Base-by-base conservation (phyloP, 1,284 basidiomycete genomes). In the Leccinum pachyderme region DNA sequence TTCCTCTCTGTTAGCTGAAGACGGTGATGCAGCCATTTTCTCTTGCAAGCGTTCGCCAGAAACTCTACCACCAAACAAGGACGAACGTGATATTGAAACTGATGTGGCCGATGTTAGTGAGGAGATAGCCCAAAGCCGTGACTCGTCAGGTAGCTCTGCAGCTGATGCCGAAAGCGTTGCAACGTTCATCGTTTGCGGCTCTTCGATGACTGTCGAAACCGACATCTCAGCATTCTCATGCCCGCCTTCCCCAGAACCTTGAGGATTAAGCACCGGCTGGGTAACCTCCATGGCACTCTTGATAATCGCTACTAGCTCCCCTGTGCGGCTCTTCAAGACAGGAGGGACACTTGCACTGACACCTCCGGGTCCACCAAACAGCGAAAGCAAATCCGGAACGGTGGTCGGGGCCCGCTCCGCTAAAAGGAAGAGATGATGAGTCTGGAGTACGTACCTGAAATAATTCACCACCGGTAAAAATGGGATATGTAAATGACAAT, bases 371-470 rank as follows among this genome's bases (percentile, higher is more conserved):
- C 63, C 59, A 47, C 76, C 76, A 61, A 89, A 85, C 29, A 81
- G 63, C 5, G 77, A 72, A 44, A 89, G 71, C 39, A 89, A 70
- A 2, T 75, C 76, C 8, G 80, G 77, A 74, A 83, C 78, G 65
- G 87, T 81, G 29, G 77, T 74, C n/a, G 87, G 83, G 22, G 83
- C 78, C 45, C 76, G 73, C 63, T 91, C 86, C 8, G 86, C 86
- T 24, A 94, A 72, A 50, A 78, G 75, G 67, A 91, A 87, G 24
- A 93, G 65, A 57, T 81, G 78, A 58, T 89, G 86, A 61, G 91
- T 89, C 18, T 85, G 78, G 24, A 95, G 75, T 25, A 93, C 81
- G 66, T 84, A 89, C 72, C 87, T 89, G 56, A 15, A 63, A 57
- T 25, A 48, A 47, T 4, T 22, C n/a, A n/a, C 13, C n/a, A 31